Evolutionary conservation across 1,284 basidiomycete genomes (phyloP).

Genomic region (Cutaneotrichosporon cyanovorans): DNA sequence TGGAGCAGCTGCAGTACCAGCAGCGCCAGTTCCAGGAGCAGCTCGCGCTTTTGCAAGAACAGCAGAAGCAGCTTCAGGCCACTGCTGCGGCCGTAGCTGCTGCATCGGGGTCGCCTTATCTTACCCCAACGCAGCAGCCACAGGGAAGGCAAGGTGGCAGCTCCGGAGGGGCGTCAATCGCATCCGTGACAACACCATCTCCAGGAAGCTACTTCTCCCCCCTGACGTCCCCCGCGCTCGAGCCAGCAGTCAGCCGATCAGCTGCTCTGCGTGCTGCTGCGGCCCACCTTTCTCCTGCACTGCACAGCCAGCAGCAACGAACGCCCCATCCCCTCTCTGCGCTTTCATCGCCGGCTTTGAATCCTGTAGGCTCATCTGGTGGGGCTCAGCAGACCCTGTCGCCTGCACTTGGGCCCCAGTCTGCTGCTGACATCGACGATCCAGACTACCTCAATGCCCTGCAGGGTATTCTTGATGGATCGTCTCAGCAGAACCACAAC

Average conservation of each 20-base stretch:
- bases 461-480: conserved; percentile 28
- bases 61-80: conserved; percentile 37
- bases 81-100: conserved; percentile 37
- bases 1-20: conserved; percentile 41
- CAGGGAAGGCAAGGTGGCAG: too few species aligned
- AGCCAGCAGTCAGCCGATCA: conserved; percentile 35
- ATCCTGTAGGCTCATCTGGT: conserved; percentile 38
- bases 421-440: conserved; percentile 26
- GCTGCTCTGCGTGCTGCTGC: conserved; percentile 25
- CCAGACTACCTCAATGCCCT: conserved; percentile 37
- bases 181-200: conserved; percentile 19
- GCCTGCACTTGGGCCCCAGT: conserved; percentile 37
- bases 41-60: conserved; percentile 33
- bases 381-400: conserved; percentile 43
- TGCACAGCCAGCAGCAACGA: conserved; percentile 16
- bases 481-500: not conserved
- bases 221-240: conserved; percentile 54
- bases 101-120: conserved; percentile 21
- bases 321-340: conserved; percentile 34
- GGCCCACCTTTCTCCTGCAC: conserved; percentile 17
- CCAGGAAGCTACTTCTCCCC: conserved; percentile 52
- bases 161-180: conserved; percentile 14
- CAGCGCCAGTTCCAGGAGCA: conserved; percentile 43
- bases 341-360: conserved; percentile 36
- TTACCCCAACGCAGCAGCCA: conserved; percentile 7